Base-by-base conservation (phyloP, 2,329 filamentous ascomycete species). In the Neonectria magnoliae region DNA sequence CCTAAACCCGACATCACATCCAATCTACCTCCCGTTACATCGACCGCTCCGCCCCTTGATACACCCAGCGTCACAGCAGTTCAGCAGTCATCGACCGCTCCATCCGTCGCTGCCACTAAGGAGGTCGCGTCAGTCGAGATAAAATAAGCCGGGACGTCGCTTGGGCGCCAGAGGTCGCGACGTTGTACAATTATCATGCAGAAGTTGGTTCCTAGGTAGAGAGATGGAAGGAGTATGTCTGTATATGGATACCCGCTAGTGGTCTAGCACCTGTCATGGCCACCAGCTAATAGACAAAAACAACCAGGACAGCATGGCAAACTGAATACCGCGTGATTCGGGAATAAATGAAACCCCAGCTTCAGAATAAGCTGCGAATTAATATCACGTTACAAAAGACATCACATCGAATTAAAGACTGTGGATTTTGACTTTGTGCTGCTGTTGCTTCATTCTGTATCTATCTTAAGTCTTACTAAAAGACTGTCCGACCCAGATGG, bases 361-460 rank as follows among this genome's bases (percentile, higher is more conserved):
- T 18, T 51, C 18, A 27, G 25, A 16, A 50, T 31, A 33, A 7
- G 29, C n/a, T 2, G 13, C 3, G 5, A 18, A n/a, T n/a, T 10
- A 50, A 20, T 5, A 31, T 13, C 10, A 20, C 14, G 16, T 29
- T 27, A 11, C 14, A 4, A 36, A 5, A 14, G 14, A 38, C 6
- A 31, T 31, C 47, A 50, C 25, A 48, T 48, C 8, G 2, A 50
- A 14, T 48, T 11, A 7, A 22, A 16, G 16, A 48, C 25, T 36
- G 29, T 13, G n/a, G 8, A 18, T 7, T 13, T 60, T 25, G 18
- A 14, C 41, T 60, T 60, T 18, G 41, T 60, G 25, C 25, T 60
- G 25, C 25, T 5, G 44, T 48, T 66, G 52, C 33, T 56, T 69
- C 51, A 52, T 73, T 64, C 29, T 5, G 69, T 29, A 58, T 61